Percentiles rank a stretch among this genome's conserved stretches.
Conservation (phyloP, 768 basidiomycete species). For the Kondoa subrosea region DNA sequence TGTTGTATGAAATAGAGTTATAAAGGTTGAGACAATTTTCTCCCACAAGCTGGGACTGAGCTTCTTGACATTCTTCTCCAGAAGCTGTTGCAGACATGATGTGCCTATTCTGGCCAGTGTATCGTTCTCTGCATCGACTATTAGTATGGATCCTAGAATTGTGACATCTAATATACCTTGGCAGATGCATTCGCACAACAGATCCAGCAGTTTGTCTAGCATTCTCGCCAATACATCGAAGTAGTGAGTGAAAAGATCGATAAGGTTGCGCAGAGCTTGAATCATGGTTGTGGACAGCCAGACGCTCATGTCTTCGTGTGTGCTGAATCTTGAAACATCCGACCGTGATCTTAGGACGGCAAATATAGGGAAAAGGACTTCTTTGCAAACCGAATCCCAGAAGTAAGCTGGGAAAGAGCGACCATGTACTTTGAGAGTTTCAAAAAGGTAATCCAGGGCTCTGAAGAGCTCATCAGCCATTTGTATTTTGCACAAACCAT, state of each 20-base stretch:
- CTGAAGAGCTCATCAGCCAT: conserved; percentile 36
- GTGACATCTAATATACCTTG: conserved; percentile 50
- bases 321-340: conserved; percentile 79
- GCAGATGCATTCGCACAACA: conserved; percentile 90
- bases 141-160: not conserved
- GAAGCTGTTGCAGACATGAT: conserved; percentile 84
- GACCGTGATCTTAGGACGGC: conserved; percentile 83
- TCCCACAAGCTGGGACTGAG: conserved; percentile 76
- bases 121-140: conserved; percentile 60
- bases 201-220: conserved; percentile 79
- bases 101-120: conserved; percentile 94
- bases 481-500: not conserved
- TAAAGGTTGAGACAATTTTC: conserved; percentile 74
- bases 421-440: conserved; percentile 79
- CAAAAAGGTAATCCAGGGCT: conserved; percentile 89
- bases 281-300: conserved; percentile 99
- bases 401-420: conserved; percentile 70
- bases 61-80: conserved; percentile 82
- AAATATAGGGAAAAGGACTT: conserved; percentile 95
- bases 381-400: conserved; percentile 94
- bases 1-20: conserved; percentile 90
- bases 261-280: conserved; percentile 82
- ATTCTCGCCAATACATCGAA: conserved; percentile 66
- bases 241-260: conserved; percentile 88
- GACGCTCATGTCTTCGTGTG: conserved; percentile 97